phyloP scores from a whole-genome alignment of 1,139 yeast species.

The Saccharomyces pastorianus region DNA sequence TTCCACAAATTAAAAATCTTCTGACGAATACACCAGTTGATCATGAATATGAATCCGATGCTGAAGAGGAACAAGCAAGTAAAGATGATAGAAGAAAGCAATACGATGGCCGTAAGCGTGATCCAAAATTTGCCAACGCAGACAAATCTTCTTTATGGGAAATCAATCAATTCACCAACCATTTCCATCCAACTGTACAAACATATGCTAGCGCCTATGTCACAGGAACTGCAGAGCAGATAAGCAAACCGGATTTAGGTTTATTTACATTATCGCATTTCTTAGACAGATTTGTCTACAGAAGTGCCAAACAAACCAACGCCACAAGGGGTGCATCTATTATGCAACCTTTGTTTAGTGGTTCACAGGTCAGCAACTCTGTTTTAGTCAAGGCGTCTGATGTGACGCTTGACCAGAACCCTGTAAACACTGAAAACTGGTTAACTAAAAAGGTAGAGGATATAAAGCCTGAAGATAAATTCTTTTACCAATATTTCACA shows the following conservation, averaged over 20 bases:
- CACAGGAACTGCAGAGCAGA: constrained; percentile 39
- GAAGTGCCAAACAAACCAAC: constrained; percentile 77
- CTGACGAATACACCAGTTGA: constrained; percentile 38
- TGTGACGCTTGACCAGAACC: constrained; percentile 39
- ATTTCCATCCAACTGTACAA: constrained; percentile 88
- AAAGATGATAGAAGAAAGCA: constrained; percentile 18
- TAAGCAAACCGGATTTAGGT: constrained; percentile 77
- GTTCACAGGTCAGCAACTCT: constrained; percentile 66
- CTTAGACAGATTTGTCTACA: constrained; percentile 90
- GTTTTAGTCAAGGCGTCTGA: constrained; percentile 65
- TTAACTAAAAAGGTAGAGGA: constrained; percentile 52
- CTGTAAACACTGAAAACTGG: constrained; percentile 85
- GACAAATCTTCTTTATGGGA: constrained; percentile 83
- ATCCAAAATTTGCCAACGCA: constrained; percentile 83
- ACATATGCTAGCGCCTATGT: constrained; percentile 66
- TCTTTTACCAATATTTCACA: constrained; percentile 82
- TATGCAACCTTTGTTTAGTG: constrained; percentile 91
- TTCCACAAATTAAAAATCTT: constrained; percentile 46
- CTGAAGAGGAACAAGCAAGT: constrained; percentile 27
- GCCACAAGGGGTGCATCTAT: constrained; percentile 74
- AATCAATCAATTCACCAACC: constrained; percentile 58
- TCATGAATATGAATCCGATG: constrained; percentile 31
- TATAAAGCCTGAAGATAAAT: constrained; percentile 79
- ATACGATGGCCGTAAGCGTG: constrained; percentile 88
- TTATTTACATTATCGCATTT: constrained; percentile 82